phyloP scores from a whole-genome alignment of 169 alveolate genomes.

The Cryptosporidium ubiquitum region DNA sequence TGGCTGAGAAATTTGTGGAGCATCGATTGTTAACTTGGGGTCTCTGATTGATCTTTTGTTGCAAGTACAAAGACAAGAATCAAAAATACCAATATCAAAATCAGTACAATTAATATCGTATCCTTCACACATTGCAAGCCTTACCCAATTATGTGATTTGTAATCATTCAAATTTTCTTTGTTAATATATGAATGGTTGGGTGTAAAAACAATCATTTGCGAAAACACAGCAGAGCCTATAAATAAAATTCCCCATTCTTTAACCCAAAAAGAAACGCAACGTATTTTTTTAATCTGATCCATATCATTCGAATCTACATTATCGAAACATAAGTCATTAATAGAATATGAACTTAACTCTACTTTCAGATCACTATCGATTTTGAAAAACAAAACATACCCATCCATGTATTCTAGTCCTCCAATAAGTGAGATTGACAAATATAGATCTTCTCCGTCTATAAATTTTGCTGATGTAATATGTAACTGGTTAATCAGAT shows the following conservation, averaged over 20 bases:
- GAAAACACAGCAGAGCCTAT: conserved; percentile 42
- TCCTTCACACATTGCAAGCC: conserved; percentile 73
- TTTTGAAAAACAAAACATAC: conserved; percentile 17
- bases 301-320: neutral
- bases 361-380: neutral
- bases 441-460: neutral
- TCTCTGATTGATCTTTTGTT: conserved; percentile 21
- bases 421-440: conserved; percentile 23
- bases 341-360: conserved; percentile 29
- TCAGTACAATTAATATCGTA: conserved; percentile 57
- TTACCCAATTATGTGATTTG: neutral
- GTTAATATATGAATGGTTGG: neutral
- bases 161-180: neutral
- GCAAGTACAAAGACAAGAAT: conserved; percentile 20
- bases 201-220: conserved; percentile 53
- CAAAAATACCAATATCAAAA: conserved; percentile 52
- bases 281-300: neutral
- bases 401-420: conserved; percentile 38
- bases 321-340: conserved; percentile 61
- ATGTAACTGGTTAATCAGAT: neutral
- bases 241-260: conserved; percentile 56
- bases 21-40: conserved; percentile 32
- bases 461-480: conserved; percentile 20
- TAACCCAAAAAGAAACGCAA: conserved; percentile 60
- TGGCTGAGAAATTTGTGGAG: conserved; percentile 14